Base-by-base conservation (phyloP, 2,329 filamentous ascomycete species). In the Gnomoniopsis smithogilvyi region DNA sequence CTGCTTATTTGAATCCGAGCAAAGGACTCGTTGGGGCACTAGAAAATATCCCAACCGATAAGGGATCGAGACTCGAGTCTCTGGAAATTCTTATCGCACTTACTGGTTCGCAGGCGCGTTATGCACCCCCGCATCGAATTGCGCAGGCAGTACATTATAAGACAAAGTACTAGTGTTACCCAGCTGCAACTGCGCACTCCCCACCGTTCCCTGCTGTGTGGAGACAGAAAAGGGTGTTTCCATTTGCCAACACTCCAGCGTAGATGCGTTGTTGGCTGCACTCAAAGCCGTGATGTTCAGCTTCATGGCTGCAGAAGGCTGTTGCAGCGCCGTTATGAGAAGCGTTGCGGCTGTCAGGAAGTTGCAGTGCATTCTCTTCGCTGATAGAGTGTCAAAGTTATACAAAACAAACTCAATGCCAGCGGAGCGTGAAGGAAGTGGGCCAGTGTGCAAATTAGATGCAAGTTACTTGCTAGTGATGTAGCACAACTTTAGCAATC, bases 201-300 rank as follows among this genome's bases (percentile, higher is more conserved):
- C 74, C 1, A 65, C 34, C 2, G 67, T 69, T 2, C 75, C 76
- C 7, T 71, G 56, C n/a, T 66, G 55, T 7, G 66, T 57, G 10
- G 73, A 71, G 1, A 62, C 62, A 6, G 62, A 33, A 56, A 76
- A 76, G 14, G 72, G 71, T 8, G n/a, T 43, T 3, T 69, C 63
- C 8, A 80, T 63, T 58, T 76, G 72, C 77, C 77, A 80, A 71
- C 77, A 80, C 66, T 79, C 74, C 4, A 80, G 64, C 8, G 69
- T 70, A 10, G 78, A 80, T 4, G 67, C 66, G 56, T 73, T 72
- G 55, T 74, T 67, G 17, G 62, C 64, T 1, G 72, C 72, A 47
- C 65, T 66, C 26, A 79, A 60, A 19, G 76, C 72, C 3, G 77
- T 80, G 54, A 80, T 61, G 63, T 78, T 79, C 24, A 79, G 68